Evolutionary conservation across 768 basidiomycete species (phyloP), one percentile per base, ranked within the genome.

Genomic region (Xanthoconium stramineum): DNA sequence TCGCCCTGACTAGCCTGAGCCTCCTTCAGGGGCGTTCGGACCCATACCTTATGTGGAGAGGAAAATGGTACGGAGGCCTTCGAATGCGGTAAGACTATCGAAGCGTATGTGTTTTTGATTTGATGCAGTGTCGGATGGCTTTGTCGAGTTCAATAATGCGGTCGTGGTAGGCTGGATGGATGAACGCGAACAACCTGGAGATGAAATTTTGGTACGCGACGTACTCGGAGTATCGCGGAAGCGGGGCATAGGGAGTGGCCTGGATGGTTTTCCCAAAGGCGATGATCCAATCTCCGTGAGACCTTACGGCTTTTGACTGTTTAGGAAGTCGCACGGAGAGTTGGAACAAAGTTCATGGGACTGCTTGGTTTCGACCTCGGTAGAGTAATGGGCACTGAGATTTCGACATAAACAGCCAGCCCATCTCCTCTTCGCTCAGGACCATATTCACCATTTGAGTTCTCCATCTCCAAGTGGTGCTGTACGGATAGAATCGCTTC

Each of bases 351-450:
- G n/a, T n/a, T 3, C 30, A 24, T 58, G 55, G 0, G 52, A 29
- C 30, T 60, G 38, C 10, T 62, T 64, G 0, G 47, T 14, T 0
- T 64, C 42, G 1, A 62, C 9, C 1, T 60, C 47, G 0, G 55
- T 56, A 0, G 52, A 24, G 7, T 62, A 60, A 0, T 50, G 57
- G 0, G 52, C 51, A 2, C 57, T n/a, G n/a, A n/a, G n/a, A n/a
- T n/a, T n/a, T n/a, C n/a, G n/a, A n/a, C n/a, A n/a, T n/a, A n/a
- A n/a, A n/a, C n/a, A n/a, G n/a, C n/a, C n/a, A n/a, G n/a, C n/a
- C n/a, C n/a, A n/a, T n/a, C n/a, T n/a, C n/a, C n/a, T n/a, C n/a
- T n/a, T n/a, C n/a, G n/a, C n/a, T n/a, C n/a, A n/a, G n/a, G n/a
- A n/a, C n/a, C n/a, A n/a, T n/a, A n/a, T n/a, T n/a, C n/a, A n/a